A percentile compares a stretch with the other conserved stretches of the same genome.
Evolutionary conservation across 768 basidiomycete genomes (phyloP).

Genomic region (Macrolepiota dolichaula): DNA sequence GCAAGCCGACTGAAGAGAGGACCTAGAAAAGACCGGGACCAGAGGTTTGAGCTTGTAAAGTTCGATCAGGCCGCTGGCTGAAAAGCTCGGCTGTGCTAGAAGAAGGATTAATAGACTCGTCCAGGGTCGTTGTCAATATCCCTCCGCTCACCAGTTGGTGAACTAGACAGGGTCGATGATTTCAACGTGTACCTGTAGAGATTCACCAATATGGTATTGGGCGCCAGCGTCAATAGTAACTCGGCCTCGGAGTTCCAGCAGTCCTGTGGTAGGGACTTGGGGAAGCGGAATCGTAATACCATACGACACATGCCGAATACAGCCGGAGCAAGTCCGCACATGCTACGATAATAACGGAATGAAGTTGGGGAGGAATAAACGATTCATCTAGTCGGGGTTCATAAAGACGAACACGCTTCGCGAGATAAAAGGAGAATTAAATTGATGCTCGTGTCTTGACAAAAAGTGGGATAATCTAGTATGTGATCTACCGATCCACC

Average conservation of each 20-base stretch:
- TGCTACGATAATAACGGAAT: not conserved
- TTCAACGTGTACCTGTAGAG: not conserved
- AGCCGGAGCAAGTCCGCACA: not conserved
- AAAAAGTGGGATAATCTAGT: not conserved
- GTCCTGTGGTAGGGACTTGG: not conserved
- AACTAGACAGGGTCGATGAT: not conserved
- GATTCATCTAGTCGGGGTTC: not conserved
- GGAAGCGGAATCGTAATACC: not conserved
- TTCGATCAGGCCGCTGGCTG: too few relatives aligned
- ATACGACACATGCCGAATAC: too few relatives aligned
- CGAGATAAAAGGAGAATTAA: not conserved
- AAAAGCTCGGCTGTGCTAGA: too few relatives aligned
- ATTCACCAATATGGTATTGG: not conserved
- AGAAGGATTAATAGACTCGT: not conserved
- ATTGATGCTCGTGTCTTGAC: not conserved
- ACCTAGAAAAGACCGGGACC: too few relatives aligned
- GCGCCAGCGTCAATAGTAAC: too few relatives aligned
- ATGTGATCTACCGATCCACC: constrained; percentile 30
- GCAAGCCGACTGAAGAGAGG: too few relatives aligned
- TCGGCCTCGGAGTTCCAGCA: not conserved
- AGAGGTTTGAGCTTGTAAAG: too few relatives aligned
- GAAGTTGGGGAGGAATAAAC: not conserved
- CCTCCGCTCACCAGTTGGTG: not conserved
- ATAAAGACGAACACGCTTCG: not conserved
- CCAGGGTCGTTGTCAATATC: not conserved